phyloP scores from a whole-genome alignment of 2,329 filamentous ascomycete genomes.

The Verticillium albo-atrum region DNA sequence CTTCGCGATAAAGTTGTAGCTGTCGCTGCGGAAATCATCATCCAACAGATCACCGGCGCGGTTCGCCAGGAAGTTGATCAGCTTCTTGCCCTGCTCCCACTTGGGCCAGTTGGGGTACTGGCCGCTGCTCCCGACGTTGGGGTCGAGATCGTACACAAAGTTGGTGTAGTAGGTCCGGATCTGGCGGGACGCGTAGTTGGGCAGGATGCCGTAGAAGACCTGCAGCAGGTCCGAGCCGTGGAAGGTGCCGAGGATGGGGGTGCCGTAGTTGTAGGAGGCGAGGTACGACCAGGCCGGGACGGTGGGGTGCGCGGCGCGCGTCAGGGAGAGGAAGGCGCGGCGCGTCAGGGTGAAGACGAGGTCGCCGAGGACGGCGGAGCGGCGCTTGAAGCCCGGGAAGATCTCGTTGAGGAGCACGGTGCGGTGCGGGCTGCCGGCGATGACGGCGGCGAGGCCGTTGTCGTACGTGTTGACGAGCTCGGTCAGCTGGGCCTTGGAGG shows the following conservation, averaged over 20 bases:
- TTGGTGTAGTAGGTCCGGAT: constrained; percentile 68
- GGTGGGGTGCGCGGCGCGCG: constrained; percentile 41
- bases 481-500: constrained; percentile 45
- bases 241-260: constrained; percentile 70
- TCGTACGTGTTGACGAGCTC: constrained; percentile 60
- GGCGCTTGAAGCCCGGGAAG: constrained; percentile 73
- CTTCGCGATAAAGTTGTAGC: constrained; percentile 14
- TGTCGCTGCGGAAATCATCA: constrained; percentile 27
- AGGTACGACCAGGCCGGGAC: constrained; percentile 74
- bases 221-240: constrained; percentile 67
- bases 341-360: constrained; percentile 69
- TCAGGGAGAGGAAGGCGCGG: constrained; percentile 53
- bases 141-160: constrained; percentile 67
- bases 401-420: constrained; percentile 65
- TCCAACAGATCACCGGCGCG: constrained; percentile 27
- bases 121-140: constrained; percentile 50
- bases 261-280: constrained; percentile 65
- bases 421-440: constrained; percentile 66
- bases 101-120: constrained; percentile 33
- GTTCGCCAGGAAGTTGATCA: constrained; percentile 42
- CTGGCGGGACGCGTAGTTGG: constrained; percentile 56
- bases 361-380: constrained; percentile 73
- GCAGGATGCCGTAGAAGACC: constrained; percentile 60
- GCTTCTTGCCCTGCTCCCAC: constrained; percentile 36
- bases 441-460: constrained; percentile 39